Percentiles rank a stretch among this genome's conserved stretches.
Conservation (phyloP, 139 green algal genomes). For the Micromonas pusilla region DNA sequence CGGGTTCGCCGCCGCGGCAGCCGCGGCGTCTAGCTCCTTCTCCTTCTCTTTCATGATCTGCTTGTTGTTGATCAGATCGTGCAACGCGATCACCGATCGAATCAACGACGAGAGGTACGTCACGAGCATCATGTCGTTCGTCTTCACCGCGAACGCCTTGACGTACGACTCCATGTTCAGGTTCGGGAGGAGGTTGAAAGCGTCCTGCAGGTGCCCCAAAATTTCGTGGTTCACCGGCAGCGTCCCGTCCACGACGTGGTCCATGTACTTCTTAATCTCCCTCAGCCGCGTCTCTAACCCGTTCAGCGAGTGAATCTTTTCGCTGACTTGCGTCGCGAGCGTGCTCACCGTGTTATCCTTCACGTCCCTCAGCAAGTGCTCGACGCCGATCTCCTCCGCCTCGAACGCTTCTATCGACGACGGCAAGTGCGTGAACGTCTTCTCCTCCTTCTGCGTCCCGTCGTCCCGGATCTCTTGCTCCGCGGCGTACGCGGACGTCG, state of each 20-base stretch:
- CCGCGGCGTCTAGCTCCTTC: not conserved
- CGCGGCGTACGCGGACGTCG: constrained; percentile 82
- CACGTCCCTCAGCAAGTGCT: constrained; percentile 96
- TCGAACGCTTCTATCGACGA: constrained; percentile 94
- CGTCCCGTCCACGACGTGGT: constrained; percentile 63
- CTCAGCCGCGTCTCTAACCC: constrained; percentile 57
- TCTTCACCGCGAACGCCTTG: constrained; percentile 68
- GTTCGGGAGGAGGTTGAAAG: constrained; percentile 97
- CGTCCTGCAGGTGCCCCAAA: constrained; percentile 87
- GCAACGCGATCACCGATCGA: constrained; percentile 81
- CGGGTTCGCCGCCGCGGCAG: not conserved
- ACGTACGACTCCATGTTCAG: constrained; percentile 78
- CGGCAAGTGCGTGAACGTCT: constrained; percentile 82
- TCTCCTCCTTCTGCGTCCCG: constrained; percentile 79
- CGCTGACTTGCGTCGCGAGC: constrained; percentile 54
- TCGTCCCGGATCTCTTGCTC: constrained; percentile 87
- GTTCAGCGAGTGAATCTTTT: constrained; percentile 37
- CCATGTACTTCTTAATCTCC: constrained; percentile 74
- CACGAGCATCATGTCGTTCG: constrained; percentile 97
- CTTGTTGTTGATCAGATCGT: constrained; percentile 99
- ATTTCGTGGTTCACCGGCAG: constrained; percentile 97
- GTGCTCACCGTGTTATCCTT: constrained; percentile 85
- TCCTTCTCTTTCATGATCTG: constrained; percentile 29
- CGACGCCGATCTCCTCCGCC: constrained; percentile 92
- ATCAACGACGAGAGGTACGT: constrained; percentile 92